Evolutionary conservation across 768 basidiomycete species (phyloP), one percentile per base, ranked within the genome.

Genomic region (Myochromella boudieri): DNA sequence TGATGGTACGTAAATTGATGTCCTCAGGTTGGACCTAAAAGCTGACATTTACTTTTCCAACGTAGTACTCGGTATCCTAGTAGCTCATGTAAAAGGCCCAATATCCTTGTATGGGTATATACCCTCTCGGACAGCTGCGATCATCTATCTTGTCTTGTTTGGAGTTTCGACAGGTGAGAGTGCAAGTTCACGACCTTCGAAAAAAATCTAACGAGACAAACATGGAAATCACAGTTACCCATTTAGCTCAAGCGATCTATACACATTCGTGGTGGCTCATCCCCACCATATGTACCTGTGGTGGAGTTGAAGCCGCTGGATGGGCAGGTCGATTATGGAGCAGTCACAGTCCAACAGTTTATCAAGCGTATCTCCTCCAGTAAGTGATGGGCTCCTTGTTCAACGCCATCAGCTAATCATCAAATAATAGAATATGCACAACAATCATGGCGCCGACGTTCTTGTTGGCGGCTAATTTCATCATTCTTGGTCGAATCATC

Each of bases 241-340:
- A 85, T 55, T 12, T 70, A 4, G 66, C 53, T 1, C 77, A 82
- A 61, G 68, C 75, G 1, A 38, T 68, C 1, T 61, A 61, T 29
- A 77, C 62, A 53, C 69, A 71, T 7, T 62, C 72, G 40, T 81
- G 79, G 75, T 84, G 74, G 72, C 52, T 82, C 8, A 22, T 80
- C 34, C 72, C 73, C 0, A 83, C 82, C 0, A 68, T 68, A 4
- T 62, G 69, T 12, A 54, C 80, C 0, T 71, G 74, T 33, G 79
- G 78, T 7, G 12, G 74, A 1, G 57, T 75, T 8, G 84, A 85
- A 56, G 55, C 76, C 8, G 47, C 77, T 2, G 83, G 82, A 0
- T 85, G 83, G 84, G 54, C 60, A 6, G 83, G 67, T 1, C 62
- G 82, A 15, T 56, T 81, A 3, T 83, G 78, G 81, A 78, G 75